Evolutionary conservation across 2,329 filamentous ascomycete genomes (phyloP), one percentile per base, ranked within the genome.

Genomic region (Fusarium staphyleae): DNA sequence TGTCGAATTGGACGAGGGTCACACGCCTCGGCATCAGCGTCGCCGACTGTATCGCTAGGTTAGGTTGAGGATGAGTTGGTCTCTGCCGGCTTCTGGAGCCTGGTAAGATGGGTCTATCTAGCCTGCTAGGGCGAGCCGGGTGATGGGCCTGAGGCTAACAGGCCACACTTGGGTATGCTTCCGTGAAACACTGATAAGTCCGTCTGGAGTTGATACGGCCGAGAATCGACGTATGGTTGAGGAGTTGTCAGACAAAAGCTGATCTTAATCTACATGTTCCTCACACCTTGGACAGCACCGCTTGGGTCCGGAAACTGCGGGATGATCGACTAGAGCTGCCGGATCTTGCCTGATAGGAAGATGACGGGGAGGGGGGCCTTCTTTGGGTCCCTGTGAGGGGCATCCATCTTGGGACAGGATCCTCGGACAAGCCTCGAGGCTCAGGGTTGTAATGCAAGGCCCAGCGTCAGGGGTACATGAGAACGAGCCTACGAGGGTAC

Each of bases 271-370:
- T n/a, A 13, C 9, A 10, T 30, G 11, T 30, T n/a, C 11, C 13
- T 30, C 28, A 4, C 13, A n/a, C 4, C n/a, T 30, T 10, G 7
- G 12, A n/a, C 28, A 9, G 28, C 28, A 9, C 3, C 28, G 3
- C 22, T 51, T 48, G 26, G 51, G 45, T 16, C 52, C 48, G 57
- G 58, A 64, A 52, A 62, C 32, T 32, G 44, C 57, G 12, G 53
- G 58, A 62, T 60, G 52, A 65, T 64, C 55, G 55, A 50, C 55
- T 48, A 45, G 53, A 63, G 52, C 28, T 60, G 48, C 53, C 40
- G 55, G 44, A 53, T 51, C 53, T 47, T 52, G 43, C 33, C 34
- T 52, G 30, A 43, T 42, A 52, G 43, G 33, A n/a, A 41, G 52
- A 64, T 41, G 48, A 49, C 24, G 40, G 35, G 43, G 36, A 40